Conservation (phyloP, 2,329 filamentous ascomycete species). For the Myriosclerotinia curreyana region DNA sequence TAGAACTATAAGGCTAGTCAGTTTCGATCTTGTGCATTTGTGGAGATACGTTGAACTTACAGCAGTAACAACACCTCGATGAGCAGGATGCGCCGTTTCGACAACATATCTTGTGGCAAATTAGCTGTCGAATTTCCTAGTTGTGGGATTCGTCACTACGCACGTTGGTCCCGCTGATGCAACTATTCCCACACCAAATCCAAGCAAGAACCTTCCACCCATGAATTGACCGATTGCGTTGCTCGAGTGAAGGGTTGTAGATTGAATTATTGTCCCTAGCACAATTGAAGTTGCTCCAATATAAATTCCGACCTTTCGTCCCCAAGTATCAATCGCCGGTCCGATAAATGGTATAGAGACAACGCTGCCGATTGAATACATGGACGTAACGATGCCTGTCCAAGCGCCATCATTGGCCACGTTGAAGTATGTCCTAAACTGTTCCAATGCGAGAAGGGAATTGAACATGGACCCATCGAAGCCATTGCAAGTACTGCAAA, state of each 20-base stretch:
- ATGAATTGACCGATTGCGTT: constrained; percentile 44
- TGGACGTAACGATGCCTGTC: constrained; percentile 50
- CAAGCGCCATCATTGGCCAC: constrained; percentile 45
- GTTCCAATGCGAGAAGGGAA: constrained; percentile 45
- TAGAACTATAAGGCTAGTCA: constrained; percentile 26
- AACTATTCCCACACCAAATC: constrained; percentile 51
- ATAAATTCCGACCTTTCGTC: constrained; percentile 47
- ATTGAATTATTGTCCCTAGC: constrained; percentile 47
- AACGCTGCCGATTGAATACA: constrained; percentile 51
- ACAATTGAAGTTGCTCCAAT: constrained; percentile 45
- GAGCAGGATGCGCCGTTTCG: constrained; percentile 40
- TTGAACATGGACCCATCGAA: constrained; percentile 51
- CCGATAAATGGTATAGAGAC: constrained; percentile 48
- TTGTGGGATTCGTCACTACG: constrained; percentile 37
- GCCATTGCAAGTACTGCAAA: constrained; percentile 50
- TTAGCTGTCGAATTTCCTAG: background rate
- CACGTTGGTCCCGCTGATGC: constrained; percentile 47
- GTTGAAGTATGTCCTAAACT: constrained; percentile 42
- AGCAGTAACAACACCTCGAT: constrained; percentile 43
- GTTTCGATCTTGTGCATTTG: background rate
- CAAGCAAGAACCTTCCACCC: constrained; percentile 57
- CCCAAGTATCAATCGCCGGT: constrained; percentile 47
- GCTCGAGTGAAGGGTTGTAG: constrained; percentile 33
- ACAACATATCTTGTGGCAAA: background rate
- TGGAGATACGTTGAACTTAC: background rate